Percentiles rank a stretch among this genome's conserved stretches.
These are phyloP conservation scores for Saccharomyces cerevisiae DNA, from an alignment of 805 yeast species.

Conservation along the genomic window DNA sequence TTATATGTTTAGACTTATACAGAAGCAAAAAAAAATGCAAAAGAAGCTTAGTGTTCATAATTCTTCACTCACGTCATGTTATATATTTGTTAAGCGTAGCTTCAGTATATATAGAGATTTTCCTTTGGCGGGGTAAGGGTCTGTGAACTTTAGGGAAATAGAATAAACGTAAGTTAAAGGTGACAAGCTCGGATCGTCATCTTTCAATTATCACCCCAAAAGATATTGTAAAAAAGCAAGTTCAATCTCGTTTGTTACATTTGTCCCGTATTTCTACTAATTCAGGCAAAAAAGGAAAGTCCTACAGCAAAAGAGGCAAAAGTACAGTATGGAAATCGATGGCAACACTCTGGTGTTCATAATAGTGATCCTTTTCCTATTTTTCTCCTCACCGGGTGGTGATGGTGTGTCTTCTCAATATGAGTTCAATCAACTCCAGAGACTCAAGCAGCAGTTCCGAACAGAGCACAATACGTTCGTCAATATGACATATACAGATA, in stretches of 20 bases:
- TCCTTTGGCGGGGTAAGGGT: neutral
- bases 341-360: slow-evolving; percentile 27
- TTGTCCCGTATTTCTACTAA: neutral
- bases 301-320: slow-evolving; percentile 21
- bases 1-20: neutral
- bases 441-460: slow-evolving; percentile 32
- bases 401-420: slow-evolving; percentile 30
- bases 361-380: slow-evolving; percentile 24
- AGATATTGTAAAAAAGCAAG: neutral
- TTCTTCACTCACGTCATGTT: neutral
- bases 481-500: slow-evolving; percentile 39
- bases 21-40: neutral
- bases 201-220: neutral
- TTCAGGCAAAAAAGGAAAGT: slow-evolving; percentile 28
- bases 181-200: neutral
- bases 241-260: neutral
- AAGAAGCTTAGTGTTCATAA: neutral
- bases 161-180: neutral
- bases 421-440: slow-evolving; percentile 34
- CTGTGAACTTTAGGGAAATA: neutral
- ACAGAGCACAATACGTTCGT: slow-evolving; percentile 31
- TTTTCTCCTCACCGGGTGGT: slow-evolving; percentile 28
- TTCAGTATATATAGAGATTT: neutral
- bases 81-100: neutral
- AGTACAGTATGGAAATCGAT: slow-evolving; percentile 26